Conservation (phyloP, 1,284 basidiomycete genomes). For the Grifola frondosa region DNA sequence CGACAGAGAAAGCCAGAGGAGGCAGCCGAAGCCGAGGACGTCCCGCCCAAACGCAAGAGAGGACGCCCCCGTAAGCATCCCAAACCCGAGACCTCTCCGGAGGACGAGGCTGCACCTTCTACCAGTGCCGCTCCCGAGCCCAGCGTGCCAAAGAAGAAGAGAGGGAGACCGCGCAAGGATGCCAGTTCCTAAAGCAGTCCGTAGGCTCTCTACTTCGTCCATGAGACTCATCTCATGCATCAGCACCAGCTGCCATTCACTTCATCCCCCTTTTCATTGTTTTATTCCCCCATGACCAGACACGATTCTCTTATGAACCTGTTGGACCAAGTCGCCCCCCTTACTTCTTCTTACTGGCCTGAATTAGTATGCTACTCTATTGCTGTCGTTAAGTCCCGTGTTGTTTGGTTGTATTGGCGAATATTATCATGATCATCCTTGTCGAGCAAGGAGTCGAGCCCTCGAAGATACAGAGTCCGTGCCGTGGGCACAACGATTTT, state of each 20-base stretch:
- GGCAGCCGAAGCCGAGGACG: conserved; percentile 46
- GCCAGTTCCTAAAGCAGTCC: conserved; percentile 19
- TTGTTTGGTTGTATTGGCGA: neutral
- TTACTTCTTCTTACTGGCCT: neutral
- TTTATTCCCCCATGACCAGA: neutral
- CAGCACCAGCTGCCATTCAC: conserved; percentile 4
- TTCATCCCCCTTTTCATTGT: conserved; percentile 1
- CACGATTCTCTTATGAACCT: neutral
- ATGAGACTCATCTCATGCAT: conserved; percentile 2
- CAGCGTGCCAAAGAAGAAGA: conserved; percentile 55
- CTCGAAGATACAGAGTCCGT: too few species aligned
- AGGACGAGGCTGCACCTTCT: conserved; percentile 34
- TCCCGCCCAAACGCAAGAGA: conserved; percentile 59
- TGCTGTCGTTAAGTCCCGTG: neutral
- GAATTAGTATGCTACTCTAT: neutral
- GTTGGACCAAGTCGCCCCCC: neutral
- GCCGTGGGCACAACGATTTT: too few species aligned
- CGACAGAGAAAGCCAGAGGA: conserved; percentile 55
- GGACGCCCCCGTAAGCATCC: conserved; percentile 72
- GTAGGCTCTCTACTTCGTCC: conserved; percentile 2
- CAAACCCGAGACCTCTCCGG: conserved; percentile 43
- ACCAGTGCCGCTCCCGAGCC: conserved; percentile 24
- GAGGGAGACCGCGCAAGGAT: conserved; percentile 69
- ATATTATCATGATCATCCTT: too few species aligned
- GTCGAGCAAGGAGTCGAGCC: too few species aligned